Evolutionary conservation across 2,329 filamentous ascomycete species (phyloP).

Genomic region (Rachicladosporium sp.): DNA sequence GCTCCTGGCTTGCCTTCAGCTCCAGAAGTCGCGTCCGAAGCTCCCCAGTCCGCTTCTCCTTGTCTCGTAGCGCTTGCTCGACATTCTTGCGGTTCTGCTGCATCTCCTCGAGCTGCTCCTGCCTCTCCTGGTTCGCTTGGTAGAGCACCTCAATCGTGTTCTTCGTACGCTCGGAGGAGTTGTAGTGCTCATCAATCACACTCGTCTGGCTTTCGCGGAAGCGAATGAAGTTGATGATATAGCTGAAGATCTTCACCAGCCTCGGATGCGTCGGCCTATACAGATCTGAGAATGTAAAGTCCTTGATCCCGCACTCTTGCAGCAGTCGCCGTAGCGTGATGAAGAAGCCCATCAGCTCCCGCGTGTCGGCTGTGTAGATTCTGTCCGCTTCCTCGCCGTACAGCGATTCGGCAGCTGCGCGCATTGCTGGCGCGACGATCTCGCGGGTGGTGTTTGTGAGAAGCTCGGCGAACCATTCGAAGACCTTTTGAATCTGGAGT

Average conservation of each 20-base stretch:
- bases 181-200: constrained; percentile 87
- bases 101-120: constrained; percentile 68
- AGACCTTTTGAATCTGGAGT: constrained; percentile 89
- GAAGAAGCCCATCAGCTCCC: constrained; percentile 94
- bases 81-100: constrained; percentile 66
- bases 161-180: constrained; percentile 78
- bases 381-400: constrained; percentile 69
- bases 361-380: constrained; percentile 71
- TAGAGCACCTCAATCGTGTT: constrained; percentile 76
- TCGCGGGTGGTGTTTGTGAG: constrained; percentile 89
- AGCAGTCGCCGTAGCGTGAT: constrained; percentile 68
- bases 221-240: constrained; percentile 96
- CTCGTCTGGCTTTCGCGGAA: constrained; percentile 87
- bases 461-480: constrained; percentile 93
- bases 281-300: constrained; percentile 87
- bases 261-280: constrained; percentile 84
- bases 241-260: constrained; percentile 89
- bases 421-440: constrained; percentile 89
- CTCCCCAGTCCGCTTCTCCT: constrained; percentile 74
- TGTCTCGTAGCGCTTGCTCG: constrained; percentile 71
- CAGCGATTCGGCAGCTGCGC: constrained; percentile 76
- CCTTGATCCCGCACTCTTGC: constrained; percentile 74
- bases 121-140: constrained; percentile 75
- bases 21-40: constrained; percentile 73
- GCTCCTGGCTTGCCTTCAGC: constrained; percentile 68